Conservation (phyloP, 2,329 filamentous ascomycete genomes). For the Diaporthe sp. region DNA sequence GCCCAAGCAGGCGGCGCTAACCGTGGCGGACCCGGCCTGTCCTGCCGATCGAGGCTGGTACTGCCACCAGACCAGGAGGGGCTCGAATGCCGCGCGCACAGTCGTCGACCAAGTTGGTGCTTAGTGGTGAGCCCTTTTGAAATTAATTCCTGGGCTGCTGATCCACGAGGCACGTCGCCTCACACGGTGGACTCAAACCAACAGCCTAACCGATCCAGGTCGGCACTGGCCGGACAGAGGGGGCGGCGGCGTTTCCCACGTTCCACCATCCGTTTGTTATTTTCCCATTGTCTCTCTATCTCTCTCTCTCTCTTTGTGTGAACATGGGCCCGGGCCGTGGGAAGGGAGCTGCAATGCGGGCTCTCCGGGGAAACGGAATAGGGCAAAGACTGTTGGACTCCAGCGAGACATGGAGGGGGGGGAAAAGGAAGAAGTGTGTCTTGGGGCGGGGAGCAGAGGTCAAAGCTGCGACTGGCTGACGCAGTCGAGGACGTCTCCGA, state of each 20-base stretch:
- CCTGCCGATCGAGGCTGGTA: not conserved
- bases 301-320: not conserved
- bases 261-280: not conserved
- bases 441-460: conserved; percentile 13
- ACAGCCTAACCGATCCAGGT: not conserved
- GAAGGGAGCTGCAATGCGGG: not conserved
- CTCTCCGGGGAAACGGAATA: not conserved
- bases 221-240: not conserved
- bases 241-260: not conserved
- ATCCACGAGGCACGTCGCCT: not conserved
- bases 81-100: conserved; percentile 14
- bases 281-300: not conserved
- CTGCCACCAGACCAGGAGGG: conserved; percentile 11
- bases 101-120: conserved; percentile 8
- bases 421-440: conserved; percentile 13
- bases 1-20: conserved; percentile 31
- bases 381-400: not conserved
- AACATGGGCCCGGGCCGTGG: conserved; percentile 4
- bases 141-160: not conserved
- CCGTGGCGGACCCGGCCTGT: conserved; percentile 3
- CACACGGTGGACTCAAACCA: not conserved
- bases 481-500: conserved; percentile 14
- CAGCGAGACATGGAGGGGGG: conserved; percentile 3
- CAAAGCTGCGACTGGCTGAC: conserved; percentile 19
- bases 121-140: conserved; percentile 6